Base-by-base conservation (phyloP, 306 rosid genomes). In the Begonia masoniana region DNA sequence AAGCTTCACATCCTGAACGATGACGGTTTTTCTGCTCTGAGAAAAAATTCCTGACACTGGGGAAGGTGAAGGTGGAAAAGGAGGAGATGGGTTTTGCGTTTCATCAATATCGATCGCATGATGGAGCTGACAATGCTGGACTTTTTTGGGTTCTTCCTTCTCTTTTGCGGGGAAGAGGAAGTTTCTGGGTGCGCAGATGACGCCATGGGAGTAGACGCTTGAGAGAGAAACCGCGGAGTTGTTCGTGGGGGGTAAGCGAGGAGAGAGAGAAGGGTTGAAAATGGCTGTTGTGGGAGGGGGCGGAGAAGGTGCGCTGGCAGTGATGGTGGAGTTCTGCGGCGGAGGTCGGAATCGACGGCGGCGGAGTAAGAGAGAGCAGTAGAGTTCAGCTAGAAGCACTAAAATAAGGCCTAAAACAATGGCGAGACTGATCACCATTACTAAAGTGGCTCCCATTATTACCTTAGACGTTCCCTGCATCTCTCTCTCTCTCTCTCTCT, bases 381-480 rank as follows among this genome's bases (percentile, higher is more conserved):
- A 91, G 75, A 91, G 94, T 71, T 91, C 93, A 10, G 84, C 92
- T 0, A 91, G 77, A 26, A 91, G 82, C 7, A 86, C 93, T 1
- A 91, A 50, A 45, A 91, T 83, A 43, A 91, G 87, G 41, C 79
- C 93, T 6, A 91, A 68, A 15, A 91, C 92, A 51, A 86, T 53
- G 54, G 88, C 96, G 55, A 91, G 96, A 75, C 63, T 75, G 16
- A 81, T 81, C 60, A 86, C 84, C 92, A 83, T 81, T 17, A 77
- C 85, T 55, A 91, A 75, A 48, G 96, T 86, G 42, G 92, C 94
- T 42, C 81, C 96, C 91, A 91, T 71, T 15, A 86, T 83, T 60
- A 81, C 78, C 72, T 83, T 86, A 50, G 99, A 91, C 7, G 94
- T 79, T 56, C 82, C 84, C 82, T 82, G 82, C 96, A 87, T 87